Base-by-base conservation (phyloP, 257 asterid genomes). In the Henckelia pumila region DNA sequence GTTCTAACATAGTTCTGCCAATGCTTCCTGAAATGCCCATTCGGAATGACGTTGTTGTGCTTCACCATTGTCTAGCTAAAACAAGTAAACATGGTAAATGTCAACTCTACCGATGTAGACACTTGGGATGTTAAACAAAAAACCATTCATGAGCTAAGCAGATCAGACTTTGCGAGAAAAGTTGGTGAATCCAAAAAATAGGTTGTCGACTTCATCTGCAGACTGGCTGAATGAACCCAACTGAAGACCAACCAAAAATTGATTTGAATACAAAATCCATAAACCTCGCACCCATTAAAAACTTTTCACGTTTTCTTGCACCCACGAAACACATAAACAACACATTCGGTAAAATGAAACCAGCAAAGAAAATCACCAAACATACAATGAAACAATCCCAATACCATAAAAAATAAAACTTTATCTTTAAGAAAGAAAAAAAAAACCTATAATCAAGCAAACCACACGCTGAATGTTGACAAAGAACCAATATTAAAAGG, bases 31-130 rank as follows among this genome's bases (percentile, higher is more conserved):
- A 88, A 88, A 76, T 88, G 95, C 20, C 88, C 87, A 44, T 70
- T 85, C n/a, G 95, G 95, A 21, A 88, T 73, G 37, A 88, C 93
- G 60, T 88, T 88, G 82, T 88, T 88, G 77, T 88, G 95, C 89
- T 88, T 88, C 30, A 75, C 82, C 92, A 84, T 84, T 71, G 73
- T 66, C 82, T 69, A 88, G 77, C 93, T 82, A 37, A 21, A 73
- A 25, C 13, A 21, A 67, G 28, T 5, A 57, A 56, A 40, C 6
- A 69, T 56, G 1, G 23, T 16, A 26, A 56, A 19, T 29, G 26
- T 37, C 57, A 68, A 59, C 49, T 19, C 52, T 10, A 16, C 69
- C 16, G 6, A 2, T 4, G 26, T 24, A 22, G 17, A 3, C 26
- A 47, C 23, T 28, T 44, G 21, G 56, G n/a, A 32, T 20, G 28